A percentile compares a stretch with the other conserved stretches of the same genome.
phyloP scores from a whole-genome alignment of 2,329 filamentous ascomycete genomes.

The Dothiorella sarmentorum region DNA sequence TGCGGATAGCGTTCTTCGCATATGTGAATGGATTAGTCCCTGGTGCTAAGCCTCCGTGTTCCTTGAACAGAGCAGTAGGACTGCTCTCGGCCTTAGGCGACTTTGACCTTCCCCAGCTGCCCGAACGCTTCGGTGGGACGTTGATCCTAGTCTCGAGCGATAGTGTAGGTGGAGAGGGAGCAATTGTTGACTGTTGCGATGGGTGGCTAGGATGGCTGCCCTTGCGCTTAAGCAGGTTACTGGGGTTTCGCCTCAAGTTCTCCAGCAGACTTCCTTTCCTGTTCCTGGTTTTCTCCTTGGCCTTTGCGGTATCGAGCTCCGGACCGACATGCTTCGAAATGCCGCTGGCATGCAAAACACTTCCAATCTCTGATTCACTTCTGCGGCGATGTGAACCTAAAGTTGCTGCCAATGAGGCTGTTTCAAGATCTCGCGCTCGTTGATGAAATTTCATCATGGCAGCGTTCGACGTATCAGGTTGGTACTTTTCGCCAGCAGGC shows the following conservation, averaged over 20 bases:
- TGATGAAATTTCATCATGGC: slow-evolving; percentile 53
- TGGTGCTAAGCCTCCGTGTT: slow-evolving; percentile 29
- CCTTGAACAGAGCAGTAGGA: slow-evolving; percentile 24
- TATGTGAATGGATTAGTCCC: slow-evolving; percentile 31
- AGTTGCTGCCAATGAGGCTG: slow-evolving; percentile 59
- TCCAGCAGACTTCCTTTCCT: slow-evolving; percentile 56
- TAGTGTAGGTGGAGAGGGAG: neutral
- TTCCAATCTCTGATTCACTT: slow-evolving; percentile 62
- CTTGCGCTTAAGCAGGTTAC: slow-evolving; percentile 46
- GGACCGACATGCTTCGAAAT: slow-evolving; percentile 59
- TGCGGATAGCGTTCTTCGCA: slow-evolving; percentile 45
- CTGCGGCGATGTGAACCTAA: slow-evolving; percentile 64
- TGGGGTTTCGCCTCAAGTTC: slow-evolving; percentile 41
- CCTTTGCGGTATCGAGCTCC: slow-evolving; percentile 33
- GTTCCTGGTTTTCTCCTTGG: slow-evolving; percentile 34
- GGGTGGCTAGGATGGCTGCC: slow-evolving; percentile 30
- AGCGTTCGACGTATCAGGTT: slow-evolving; percentile 52
- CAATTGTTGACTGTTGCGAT: slow-evolving; percentile 23
- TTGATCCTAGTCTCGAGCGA: slow-evolving; percentile 9
- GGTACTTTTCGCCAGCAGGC: slow-evolving; percentile 35
- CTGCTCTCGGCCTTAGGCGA: slow-evolving; percentile 40
- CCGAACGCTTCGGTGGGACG: slow-evolving; percentile 31
- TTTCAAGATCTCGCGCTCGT: slow-evolving; percentile 51
- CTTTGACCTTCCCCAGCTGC: slow-evolving; percentile 42
- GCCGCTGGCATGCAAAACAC: slow-evolving; percentile 55